phyloP scores from a whole-genome alignment of 2,329 filamentous ascomycete genomes.

The Trematosphaeria pertusa region DNA sequence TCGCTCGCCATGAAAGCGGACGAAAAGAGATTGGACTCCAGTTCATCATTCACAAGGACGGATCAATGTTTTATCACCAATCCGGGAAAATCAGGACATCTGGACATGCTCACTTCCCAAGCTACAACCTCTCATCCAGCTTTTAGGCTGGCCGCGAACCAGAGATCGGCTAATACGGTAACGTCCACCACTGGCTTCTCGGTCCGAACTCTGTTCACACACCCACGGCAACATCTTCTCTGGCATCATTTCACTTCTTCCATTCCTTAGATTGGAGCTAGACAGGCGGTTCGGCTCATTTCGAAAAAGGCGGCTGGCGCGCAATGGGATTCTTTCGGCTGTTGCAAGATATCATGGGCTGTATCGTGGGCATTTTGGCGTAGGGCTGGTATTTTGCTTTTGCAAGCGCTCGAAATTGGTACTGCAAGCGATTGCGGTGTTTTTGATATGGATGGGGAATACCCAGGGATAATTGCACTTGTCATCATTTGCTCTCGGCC shows the following conservation, averaged over 20 bases:
- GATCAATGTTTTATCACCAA: conserved; percentile 7
- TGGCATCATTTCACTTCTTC: conserved; percentile 8
- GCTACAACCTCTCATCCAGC: conserved; percentile 4
- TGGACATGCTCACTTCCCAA: conserved; percentile 4
- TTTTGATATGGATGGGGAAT: conserved; percentile 15
- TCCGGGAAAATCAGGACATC: conserved; percentile 5
- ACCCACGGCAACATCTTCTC: conserved; percentile 5
- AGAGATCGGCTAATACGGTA: conserved; percentile 18
- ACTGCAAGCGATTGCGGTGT: conserved; percentile 11
- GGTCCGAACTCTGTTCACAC: conserved; percentile 12
- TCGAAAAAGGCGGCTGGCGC: conserved; percentile 5
- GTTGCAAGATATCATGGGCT: not conserved
- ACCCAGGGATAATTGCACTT: conserved; percentile 19
- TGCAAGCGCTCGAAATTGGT: not conserved
- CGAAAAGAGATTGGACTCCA: not conserved
- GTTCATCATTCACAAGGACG: not conserved
- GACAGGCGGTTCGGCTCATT: not conserved
- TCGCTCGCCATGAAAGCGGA: conserved; percentile 18
- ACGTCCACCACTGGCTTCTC: conserved; percentile 1
- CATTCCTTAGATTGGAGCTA: conserved; percentile 14
- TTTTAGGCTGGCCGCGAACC: conserved; percentile 13
- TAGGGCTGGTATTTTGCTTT: conserved; percentile 2
- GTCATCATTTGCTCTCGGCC: no score
- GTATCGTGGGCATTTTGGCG: not conserved
- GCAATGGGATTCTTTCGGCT: no score